phyloP scores from a whole-genome alignment of 1,139 yeast genomes.

The Sugiyamaella xylanicola region DNA sequence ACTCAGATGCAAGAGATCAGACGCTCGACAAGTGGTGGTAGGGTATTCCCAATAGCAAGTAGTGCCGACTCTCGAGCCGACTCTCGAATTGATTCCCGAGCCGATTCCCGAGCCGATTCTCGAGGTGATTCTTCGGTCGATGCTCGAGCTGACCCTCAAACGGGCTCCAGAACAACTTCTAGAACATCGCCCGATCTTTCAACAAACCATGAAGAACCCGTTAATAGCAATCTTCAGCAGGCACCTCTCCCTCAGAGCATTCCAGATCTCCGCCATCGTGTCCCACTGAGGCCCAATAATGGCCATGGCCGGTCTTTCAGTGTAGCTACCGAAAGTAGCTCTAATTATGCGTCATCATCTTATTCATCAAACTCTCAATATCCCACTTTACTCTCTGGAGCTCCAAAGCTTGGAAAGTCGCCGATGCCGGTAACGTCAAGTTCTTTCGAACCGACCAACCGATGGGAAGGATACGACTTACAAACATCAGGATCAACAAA shows the following conservation, averaged over 20 bases:
- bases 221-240: background rate
- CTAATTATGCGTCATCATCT: background rate
- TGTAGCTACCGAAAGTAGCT: background rate
- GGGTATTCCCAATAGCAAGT: conserved; percentile 8
- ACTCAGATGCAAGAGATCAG: conserved; percentile 32
- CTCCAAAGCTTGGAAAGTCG: conserved; percentile 2
- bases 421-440: conserved; percentile 12
- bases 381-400: conserved; percentile 3
- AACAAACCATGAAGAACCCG: background rate
- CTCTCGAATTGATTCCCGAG: no score
- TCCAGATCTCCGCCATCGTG: conserved; percentile 7
- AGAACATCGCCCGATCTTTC: conserved; percentile 5
- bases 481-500: conserved; percentile 24
- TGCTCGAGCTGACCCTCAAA: no score
- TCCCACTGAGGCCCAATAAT: conserved; percentile 9
- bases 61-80: background rate
- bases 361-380: conserved; percentile 11
- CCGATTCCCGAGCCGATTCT: no score
- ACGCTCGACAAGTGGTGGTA: conserved; percentile 27
- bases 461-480: background rate
- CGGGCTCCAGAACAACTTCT: no score
- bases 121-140: no score
- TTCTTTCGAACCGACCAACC: background rate
- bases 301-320: conserved; percentile 15
- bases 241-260: background rate